Evolutionary conservation across 305 asterid genomes (phyloP), one percentile per base, ranked within the genome.

Genomic region (Petunia hybrid): DNA sequence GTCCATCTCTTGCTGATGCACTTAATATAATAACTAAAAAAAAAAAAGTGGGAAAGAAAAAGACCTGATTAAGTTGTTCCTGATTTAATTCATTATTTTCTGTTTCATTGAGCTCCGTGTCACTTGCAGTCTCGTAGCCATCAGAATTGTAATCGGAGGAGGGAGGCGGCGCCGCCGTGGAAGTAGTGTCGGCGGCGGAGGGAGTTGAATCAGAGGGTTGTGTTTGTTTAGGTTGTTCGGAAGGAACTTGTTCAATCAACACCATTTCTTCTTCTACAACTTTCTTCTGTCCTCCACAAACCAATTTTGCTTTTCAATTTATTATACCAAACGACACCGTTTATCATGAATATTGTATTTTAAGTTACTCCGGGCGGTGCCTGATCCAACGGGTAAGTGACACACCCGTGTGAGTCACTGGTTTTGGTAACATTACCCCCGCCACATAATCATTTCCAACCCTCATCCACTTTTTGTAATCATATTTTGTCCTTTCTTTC

Each of bases 51-150:
- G 4, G 4, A 4, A 14, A 60, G 14, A 77, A 35, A 0, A 36
- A 61, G 59, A 77, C 59, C 3, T 10, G 4, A 59, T 61, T 57
- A 9, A 78, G 13, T 38, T 78, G 74, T 31, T 35, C 61, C 46
- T 22, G 56, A 62, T 78, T 66, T 48, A 22, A 46, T 78, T 78
- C 81, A 14, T 60, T 86, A 8, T 85, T 66, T 77, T 81, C 86
- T 68, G 78, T 79, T 77, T 85, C 92, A 80, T 90, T 87, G 45
- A 91, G 85, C 85, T 91, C 99, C 13, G 93, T 84, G 12, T 95
- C 99, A 75, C 99, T 95, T 81, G 99, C 99, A 45, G 99, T 95
- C 80, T 93, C 97, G 79, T 89, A 95, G 60, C 94, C 98, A 82
- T 95, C 99, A 68, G 97, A 90, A 22, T 64, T 67, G 86, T 90